A percentile compares a stretch with the other conserved stretches of the same genome.
Conservation (phyloP, 441 rosid genomes). For the Hypseocharis bilobata region DNA sequence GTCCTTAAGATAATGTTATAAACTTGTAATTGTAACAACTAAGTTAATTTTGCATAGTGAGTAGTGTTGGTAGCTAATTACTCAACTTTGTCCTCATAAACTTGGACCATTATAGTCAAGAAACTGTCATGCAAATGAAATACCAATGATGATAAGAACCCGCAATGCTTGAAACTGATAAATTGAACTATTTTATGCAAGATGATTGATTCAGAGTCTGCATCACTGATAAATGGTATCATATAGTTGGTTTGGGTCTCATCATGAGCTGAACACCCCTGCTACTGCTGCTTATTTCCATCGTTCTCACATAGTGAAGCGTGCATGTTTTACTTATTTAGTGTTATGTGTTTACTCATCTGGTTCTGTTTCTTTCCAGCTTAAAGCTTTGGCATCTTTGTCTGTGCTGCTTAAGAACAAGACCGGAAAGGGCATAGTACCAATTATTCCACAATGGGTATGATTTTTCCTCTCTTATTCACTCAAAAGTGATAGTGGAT, state of each 20-base stretch:
- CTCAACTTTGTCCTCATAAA: too few relatives aligned
- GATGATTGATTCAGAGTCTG: too few relatives aligned
- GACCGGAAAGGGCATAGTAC: constrained; percentile 59
- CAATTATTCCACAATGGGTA: constrained; percentile 87
- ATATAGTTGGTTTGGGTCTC: too few relatives aligned
- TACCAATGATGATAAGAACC: background rate
- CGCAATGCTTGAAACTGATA: too few relatives aligned
- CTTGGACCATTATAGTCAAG: background rate
- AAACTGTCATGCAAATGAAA: background rate
- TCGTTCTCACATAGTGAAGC: background rate
- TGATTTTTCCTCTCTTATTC: constrained; percentile 16
- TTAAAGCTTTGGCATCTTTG: constrained; percentile 71
- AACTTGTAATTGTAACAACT: background rate
- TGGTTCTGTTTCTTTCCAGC: constrained; percentile 40
- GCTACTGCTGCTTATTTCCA: background rate
- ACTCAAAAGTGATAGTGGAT: too few relatives aligned
- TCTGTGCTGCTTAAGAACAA: constrained; percentile 57
- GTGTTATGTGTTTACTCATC: background rate
- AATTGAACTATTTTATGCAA: too few relatives aligned
- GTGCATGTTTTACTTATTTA: background rate
- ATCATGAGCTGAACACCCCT: too few relatives aligned
- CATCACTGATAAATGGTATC: too few relatives aligned
- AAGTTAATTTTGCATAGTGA: background rate
- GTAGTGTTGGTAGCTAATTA: too few relatives aligned
- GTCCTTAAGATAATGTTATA: background rate